Conservation (phyloP, 2,329 filamentous ascomycete species). For the Penicillium sp. region DNA sequence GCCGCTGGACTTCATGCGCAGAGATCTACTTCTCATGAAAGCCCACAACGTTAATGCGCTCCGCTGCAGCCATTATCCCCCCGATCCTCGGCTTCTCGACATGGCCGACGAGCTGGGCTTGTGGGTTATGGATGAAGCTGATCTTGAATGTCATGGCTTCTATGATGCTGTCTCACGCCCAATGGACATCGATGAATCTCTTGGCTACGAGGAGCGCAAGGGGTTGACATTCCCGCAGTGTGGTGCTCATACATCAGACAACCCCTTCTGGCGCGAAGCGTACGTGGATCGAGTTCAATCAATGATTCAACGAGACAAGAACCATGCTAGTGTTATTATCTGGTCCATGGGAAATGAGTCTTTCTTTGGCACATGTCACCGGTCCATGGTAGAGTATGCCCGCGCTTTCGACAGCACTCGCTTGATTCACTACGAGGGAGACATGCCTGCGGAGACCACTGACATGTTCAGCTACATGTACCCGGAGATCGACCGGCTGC, state of each 20-base stretch:
- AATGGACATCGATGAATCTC: slow-evolving; percentile 54
- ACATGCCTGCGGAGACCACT: slow-evolving; percentile 57
- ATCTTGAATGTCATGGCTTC: slow-evolving; percentile 42
- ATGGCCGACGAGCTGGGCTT: slow-evolving; percentile 39
- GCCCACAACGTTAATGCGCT: slow-evolving; percentile 68
- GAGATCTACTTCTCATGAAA: slow-evolving; percentile 69
- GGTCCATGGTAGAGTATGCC: slow-evolving; percentile 65
- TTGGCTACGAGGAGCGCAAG: slow-evolving; percentile 62
- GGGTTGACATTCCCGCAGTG: slow-evolving; percentile 45
- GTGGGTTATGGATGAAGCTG: slow-evolving; percentile 41
- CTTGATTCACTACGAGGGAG: slow-evolving; percentile 67
- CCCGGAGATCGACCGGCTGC: slow-evolving; percentile 53
- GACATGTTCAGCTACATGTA: slow-evolving; percentile 73
- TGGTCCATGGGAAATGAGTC: slow-evolving; percentile 75
- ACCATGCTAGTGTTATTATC: slow-evolving; percentile 68
- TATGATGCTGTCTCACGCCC: slow-evolving; percentile 46
- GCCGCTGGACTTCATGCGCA: slow-evolving; percentile 59
- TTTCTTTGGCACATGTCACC: slow-evolving; percentile 68
- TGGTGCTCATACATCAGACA: slow-evolving; percentile 32
- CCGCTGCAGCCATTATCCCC: slow-evolving; percentile 65
- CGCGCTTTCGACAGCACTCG: slow-evolving; percentile 59
- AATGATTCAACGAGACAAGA: slow-evolving; percentile 67
- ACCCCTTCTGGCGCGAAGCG: slow-evolving; percentile 50
- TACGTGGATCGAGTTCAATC: slow-evolving; percentile 68
- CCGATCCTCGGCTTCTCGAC: slow-evolving; percentile 39